Conservation (phyloP, 2,329 filamentous ascomycete species). For the Colletotrichum endophyticum region DNA sequence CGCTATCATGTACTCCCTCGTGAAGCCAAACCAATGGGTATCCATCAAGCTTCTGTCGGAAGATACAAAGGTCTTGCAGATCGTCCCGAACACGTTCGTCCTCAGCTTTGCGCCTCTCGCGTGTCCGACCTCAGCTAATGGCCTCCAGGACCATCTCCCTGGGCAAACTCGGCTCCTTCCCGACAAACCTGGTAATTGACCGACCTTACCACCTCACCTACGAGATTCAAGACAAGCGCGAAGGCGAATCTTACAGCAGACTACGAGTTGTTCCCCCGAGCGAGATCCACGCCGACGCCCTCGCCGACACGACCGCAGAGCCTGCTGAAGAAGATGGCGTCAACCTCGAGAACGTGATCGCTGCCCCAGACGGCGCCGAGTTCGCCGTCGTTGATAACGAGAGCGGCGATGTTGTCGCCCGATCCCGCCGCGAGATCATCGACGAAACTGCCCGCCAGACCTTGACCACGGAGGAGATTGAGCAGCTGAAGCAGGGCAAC, state of each 20-base stretch:
- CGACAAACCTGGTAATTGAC: conserved; percentile 87
- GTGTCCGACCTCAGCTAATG: neutral
- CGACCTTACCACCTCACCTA: conserved; percentile 92
- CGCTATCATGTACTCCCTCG: conserved; percentile 43
- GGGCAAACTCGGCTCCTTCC: conserved; percentile 92
- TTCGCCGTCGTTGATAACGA: conserved; percentile 47
- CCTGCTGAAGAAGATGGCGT: conserved; percentile 37
- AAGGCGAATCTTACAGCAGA: conserved; percentile 68
- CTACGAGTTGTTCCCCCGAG: conserved; percentile 80
- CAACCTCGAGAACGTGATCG: conserved; percentile 48
- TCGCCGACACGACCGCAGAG: conserved; percentile 51
- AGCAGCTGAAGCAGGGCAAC: conserved; percentile 76
- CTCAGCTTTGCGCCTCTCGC: neutral
- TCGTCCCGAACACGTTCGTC: conserved; percentile 63
- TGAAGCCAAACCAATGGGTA: conserved; percentile 66
- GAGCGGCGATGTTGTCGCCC: conserved; percentile 51
- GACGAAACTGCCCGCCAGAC: conserved; percentile 74
- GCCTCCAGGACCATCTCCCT: conserved; percentile 76
- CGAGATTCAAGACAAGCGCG: conserved; percentile 77
- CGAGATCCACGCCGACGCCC: conserved; percentile 84
- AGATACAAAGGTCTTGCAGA: conserved; percentile 60
- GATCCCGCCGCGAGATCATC: conserved; percentile 63
- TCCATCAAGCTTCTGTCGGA: conserved; percentile 65
- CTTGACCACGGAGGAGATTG: conserved; percentile 76
- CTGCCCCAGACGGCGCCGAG: conserved; percentile 42